Conservation (phyloP, 2,329 filamentous ascomycete genomes). For the Paracorniculantispora psalliotae region DNA sequence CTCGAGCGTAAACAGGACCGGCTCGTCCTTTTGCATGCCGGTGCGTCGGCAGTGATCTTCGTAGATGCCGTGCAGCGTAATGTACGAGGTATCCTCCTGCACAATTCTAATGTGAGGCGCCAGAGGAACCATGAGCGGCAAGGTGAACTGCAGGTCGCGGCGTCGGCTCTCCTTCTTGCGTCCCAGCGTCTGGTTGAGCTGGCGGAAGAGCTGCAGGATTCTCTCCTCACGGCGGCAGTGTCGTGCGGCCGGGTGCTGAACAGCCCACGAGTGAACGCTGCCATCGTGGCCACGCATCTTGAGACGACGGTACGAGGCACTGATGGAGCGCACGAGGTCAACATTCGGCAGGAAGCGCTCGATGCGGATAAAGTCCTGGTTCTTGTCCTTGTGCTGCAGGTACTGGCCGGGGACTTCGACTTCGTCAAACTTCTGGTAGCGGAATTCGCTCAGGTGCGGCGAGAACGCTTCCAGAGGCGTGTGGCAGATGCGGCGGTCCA, state of each 20-base stretch:
- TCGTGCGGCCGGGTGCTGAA: conserved; percentile 89
- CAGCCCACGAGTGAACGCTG: conserved; percentile 91
- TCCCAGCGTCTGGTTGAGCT: conserved; percentile 86
- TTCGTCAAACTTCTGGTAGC: conserved; percentile 97
- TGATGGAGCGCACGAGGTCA: conserved; percentile 84
- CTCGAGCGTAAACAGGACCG: conserved; percentile 91
- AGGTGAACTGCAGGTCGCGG: conserved; percentile 90
- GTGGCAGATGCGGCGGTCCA: conserved; percentile 73
- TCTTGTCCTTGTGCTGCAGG: conserved; percentile 95
- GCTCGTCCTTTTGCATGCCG: conserved; percentile 88
- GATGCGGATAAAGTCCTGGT: conserved; percentile 95
- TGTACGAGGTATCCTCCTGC: conserved; percentile 90
- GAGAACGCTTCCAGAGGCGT: conserved; percentile 81
- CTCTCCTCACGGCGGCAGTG: conserved; percentile 92
- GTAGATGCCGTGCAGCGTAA: conserved; percentile 89
- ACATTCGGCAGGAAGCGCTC: conserved; percentile 95
- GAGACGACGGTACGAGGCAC: conserved; percentile 84
- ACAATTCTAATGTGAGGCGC: conserved; percentile 93
- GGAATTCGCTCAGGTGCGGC: conserved; percentile 89
- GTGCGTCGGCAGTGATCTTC: conserved; percentile 92
- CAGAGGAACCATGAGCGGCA: conserved; percentile 92
- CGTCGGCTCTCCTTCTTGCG: conserved; percentile 94
- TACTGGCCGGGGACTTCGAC: conserved; percentile 98
- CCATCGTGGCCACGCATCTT: conserved; percentile 98
- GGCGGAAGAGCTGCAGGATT: conserved; percentile 92